Evolutionary conservation across 2,329 filamentous ascomycete species (phyloP), one percentile per base, ranked within the genome.

Genomic region (Akanthomyces lecanii): DNA sequence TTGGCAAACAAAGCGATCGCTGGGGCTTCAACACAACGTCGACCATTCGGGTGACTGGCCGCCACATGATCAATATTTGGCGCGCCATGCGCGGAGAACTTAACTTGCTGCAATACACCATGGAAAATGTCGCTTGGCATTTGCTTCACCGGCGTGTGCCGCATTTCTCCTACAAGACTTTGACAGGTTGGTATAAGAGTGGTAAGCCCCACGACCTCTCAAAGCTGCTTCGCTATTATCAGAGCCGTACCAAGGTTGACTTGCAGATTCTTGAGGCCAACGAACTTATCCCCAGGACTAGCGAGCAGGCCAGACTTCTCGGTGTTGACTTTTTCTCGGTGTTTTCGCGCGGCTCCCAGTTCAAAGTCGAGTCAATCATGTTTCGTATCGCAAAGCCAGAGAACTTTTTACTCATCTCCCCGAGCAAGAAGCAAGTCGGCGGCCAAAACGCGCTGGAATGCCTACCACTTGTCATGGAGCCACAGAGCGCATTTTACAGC

Each of bases 301-400:
- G 92, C 69, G 95, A 99, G 74, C 95, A 99, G 75, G 95, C 95
- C 10, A 88, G 95, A 12, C 80, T 99, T 12, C 82, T 99, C 3
- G 95, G 95, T 0, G 90, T 98, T 0, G 95, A 99, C 75, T 99
- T 99, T 78, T 97, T 94, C 74, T 96, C 93, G 0, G 95, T 99
- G 61, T 95, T 97, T 71, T 94, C 91, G 6, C 85, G 95, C 61
- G 95, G 95, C 18, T 98, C 93, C 0, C 95, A 99, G 72, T 98
- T 96, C 83, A 99, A 99, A 74, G 95, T 99, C 47, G 95, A 99
- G 76, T 97, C 94, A 1, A 88, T 97, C 69, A 98, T 99, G 95
- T 97, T 98, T 71, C 87, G 95, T 50, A 97, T 99, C 68, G 94
- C 95, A 50, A 99, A 99, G 73, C 93, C 95, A 0, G 95, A 99